phyloP scores from a whole-genome alignment of 345 rosid genomes.

The Gossypium sturtianum region DNA sequence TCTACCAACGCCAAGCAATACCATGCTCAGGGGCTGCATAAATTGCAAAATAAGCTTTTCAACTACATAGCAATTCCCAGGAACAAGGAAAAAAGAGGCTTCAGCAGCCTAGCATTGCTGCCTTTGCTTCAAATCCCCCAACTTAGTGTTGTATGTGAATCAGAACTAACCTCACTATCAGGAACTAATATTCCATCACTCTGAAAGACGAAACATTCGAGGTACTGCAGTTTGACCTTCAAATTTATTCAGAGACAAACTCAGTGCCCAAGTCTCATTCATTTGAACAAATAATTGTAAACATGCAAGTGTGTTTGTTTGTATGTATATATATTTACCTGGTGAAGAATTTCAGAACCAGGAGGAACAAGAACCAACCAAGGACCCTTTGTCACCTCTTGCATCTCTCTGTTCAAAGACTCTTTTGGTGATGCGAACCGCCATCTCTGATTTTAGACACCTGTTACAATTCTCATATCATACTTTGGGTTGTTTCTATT shows the following conservation, averaged over 20 bases:
- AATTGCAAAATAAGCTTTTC: too few relatives aligned
- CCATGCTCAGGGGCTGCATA: too few relatives aligned
- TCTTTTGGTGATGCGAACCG: too few relatives aligned
- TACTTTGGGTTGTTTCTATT: too few relatives aligned
- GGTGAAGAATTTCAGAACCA: slow-evolving; percentile 72
- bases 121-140: slow-evolving; percentile 85
- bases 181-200: slow-evolving; percentile 59
- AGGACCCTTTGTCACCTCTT: too few relatives aligned
- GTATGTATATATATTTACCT: slow-evolving; percentile 31
- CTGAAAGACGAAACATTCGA: slow-evolving; percentile 70
- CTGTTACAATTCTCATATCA: too few relatives aligned
- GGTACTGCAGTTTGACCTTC: slow-evolving; percentile 81
- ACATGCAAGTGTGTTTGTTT: background rate
- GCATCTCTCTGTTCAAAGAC: too few relatives aligned
- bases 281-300: background rate
- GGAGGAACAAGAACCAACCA: too few relatives aligned
- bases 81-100: background rate
- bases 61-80: background rate
- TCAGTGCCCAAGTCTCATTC: background rate
- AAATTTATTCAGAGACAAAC: slow-evolving; percentile 10
- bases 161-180: slow-evolving; percentile 50
- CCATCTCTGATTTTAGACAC: too few relatives aligned
- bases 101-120: slow-evolving; percentile 62
- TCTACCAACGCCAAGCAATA: too few relatives aligned
- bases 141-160: slow-evolving; percentile 67